phyloP scores from a whole-genome alignment of 1,284 basidiomycete species.

The Earliella scabrosa region DNA sequence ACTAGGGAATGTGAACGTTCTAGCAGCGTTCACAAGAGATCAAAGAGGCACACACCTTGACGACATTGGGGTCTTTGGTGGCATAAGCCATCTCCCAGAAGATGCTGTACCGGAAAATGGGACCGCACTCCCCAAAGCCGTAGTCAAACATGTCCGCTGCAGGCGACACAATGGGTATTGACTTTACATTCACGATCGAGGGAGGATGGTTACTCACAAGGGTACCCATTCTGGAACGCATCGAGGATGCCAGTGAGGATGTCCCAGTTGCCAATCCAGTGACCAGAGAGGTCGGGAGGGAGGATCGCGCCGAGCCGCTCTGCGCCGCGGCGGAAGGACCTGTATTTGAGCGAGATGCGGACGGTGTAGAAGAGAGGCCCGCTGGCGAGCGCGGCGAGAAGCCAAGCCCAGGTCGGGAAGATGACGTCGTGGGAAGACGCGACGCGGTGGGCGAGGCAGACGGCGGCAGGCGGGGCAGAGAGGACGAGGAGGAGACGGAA shows the following conservation, averaged over 20 bases:
- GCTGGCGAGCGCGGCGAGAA: conserved; percentile 6
- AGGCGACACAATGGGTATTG: neutral
- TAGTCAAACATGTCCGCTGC: conserved; percentile 22
- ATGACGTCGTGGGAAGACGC: neutral
- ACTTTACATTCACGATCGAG: neutral
- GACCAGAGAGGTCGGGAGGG: conserved; percentile 22
- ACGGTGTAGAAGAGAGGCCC: conserved; percentile 13
- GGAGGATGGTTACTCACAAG: conserved; percentile 18
- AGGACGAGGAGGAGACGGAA: conserved; percentile 13
- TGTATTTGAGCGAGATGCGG: conserved; percentile 16
- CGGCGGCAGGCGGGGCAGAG: conserved; percentile 12
- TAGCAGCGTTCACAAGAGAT: neutral
- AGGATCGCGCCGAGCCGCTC: conserved; percentile 20
- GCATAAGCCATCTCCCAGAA: conserved; percentile 34
- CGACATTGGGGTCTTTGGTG: conserved; percentile 23
- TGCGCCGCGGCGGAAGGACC: conserved; percentile 15
- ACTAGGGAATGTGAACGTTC: conserved; percentile 22
- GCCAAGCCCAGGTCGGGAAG: conserved; percentile 20
- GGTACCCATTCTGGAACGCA: conserved; percentile 20
- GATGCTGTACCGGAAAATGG: conserved; percentile 31
- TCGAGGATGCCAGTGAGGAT: conserved; percentile 19
- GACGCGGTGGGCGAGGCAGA: conserved; percentile 6
- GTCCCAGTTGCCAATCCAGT: conserved; percentile 23
- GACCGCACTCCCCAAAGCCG: conserved; percentile 13
- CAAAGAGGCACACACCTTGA: conserved; percentile 19